Evolutionary conservation across 2,329 filamentous ascomycete species (phyloP).

Genomic region (Teratosphaeriaceae sp.): DNA sequence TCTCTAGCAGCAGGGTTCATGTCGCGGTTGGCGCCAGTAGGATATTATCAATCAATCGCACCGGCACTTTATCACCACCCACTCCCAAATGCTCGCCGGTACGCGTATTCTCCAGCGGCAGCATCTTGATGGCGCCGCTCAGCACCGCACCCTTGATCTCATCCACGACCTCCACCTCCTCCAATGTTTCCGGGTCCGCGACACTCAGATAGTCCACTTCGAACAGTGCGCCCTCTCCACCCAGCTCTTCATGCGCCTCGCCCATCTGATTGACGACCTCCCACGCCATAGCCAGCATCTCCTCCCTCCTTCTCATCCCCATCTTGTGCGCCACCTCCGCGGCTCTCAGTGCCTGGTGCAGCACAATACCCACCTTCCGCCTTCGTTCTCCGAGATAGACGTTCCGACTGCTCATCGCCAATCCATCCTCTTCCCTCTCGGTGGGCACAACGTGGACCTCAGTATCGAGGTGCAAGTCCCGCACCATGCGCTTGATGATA

Average conservation of each 20-base stretch:
- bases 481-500: slow-evolving; percentile 77
- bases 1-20: too few relatives aligned
- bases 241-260: slow-evolving; percentile 55
- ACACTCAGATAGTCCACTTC: slow-evolving; percentile 91
- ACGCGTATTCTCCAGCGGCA: slow-evolving; percentile 64
- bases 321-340: slow-evolving; percentile 61
- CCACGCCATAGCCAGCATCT: slow-evolving; percentile 67
- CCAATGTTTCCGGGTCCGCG: slow-evolving; percentile 75
- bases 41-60: slow-evolving; percentile 92
- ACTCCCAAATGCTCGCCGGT: slow-evolving; percentile 64
- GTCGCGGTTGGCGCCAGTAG: slow-evolving; percentile 42
- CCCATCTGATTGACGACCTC: slow-evolving; percentile 50
- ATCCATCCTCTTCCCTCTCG: slow-evolving; percentile 67
- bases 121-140: slow-evolving; percentile 86
- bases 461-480: slow-evolving; percentile 76
- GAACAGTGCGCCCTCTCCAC: slow-evolving; percentile 57
- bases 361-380: slow-evolving; percentile 63
- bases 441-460: slow-evolving; percentile 70
- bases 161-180: slow-evolving; percentile 69
- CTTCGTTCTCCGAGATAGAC: slow-evolving; percentile 79
- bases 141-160: slow-evolving; percentile 67
- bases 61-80: slow-evolving; percentile 66
- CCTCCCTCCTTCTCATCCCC: slow-evolving; percentile 50
- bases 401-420: slow-evolving; percentile 89
- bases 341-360: slow-evolving; percentile 61